Evolutionary conservation across 371 early-diverging fungal genomes (phyloP).

Genomic region (Lichtheimia corymbifera): DNA sequence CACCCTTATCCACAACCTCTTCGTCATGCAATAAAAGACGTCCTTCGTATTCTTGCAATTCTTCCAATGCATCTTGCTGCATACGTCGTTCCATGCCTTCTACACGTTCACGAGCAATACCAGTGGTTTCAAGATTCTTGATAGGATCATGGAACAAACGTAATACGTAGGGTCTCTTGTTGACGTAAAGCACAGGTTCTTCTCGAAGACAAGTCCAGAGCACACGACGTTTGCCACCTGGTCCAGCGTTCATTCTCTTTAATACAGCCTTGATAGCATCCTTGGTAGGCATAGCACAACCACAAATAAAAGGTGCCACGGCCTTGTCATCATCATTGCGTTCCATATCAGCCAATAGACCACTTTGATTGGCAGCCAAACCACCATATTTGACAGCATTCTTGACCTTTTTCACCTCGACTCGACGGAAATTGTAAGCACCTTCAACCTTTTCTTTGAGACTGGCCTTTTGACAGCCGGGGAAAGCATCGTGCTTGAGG

Average conservation of each 20-base stretch:
- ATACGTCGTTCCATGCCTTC: slow-evolving; percentile 72
- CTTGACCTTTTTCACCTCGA: slow-evolving; percentile 48
- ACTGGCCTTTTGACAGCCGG: slow-evolving; percentile 70
- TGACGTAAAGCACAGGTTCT: slow-evolving; percentile 78
- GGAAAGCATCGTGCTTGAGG: slow-evolving; percentile 72
- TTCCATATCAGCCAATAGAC: slow-evolving; percentile 42
- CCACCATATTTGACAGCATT: slow-evolving; percentile 47
- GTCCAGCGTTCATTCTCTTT: slow-evolving; percentile 51
- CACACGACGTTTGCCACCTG: slow-evolving; percentile 47
- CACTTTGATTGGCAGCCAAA: slow-evolving; percentile 52
- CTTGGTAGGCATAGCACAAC: slow-evolving; percentile 69
- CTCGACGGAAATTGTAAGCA: slow-evolving; percentile 65
- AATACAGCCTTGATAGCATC: slow-evolving; percentile 58
- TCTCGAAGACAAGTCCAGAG: slow-evolving; percentile 76
- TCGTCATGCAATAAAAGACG: slow-evolving; percentile 68
- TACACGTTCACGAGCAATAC: slow-evolving; percentile 70
- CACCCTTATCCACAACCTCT: slow-evolving; percentile 40
- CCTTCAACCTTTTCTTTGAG: slow-evolving; percentile 69
- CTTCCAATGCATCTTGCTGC: slow-evolving; percentile 60
- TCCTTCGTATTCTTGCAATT: slow-evolving; percentile 54
- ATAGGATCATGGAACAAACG: slow-evolving; percentile 64
- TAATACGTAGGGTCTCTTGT: slow-evolving; percentile 64
- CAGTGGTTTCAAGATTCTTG: slow-evolving; percentile 68
- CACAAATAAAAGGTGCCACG: slow-evolving; percentile 52
- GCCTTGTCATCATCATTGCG: slow-evolving; percentile 22